Evolutionary conservation across 306 rosid genomes (phyloP), one percentile per base, ranked within the genome.

Genomic region (Styphnolobium japonicum): DNA sequence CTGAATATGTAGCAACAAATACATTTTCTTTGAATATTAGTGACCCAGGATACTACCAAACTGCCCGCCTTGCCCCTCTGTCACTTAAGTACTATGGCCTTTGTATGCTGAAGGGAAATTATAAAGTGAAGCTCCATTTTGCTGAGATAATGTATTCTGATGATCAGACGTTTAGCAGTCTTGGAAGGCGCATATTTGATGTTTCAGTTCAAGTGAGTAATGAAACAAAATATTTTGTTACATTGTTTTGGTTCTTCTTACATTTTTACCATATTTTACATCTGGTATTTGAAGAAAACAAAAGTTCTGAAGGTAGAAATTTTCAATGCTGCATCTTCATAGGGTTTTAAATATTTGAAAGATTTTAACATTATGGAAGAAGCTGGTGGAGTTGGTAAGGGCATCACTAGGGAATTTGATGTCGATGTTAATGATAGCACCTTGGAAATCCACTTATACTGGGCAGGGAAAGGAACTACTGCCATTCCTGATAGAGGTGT

Each of bases 401-500:
- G 71, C 56, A 82, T 78, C 53, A 16, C 39, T 33, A 11, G 0
- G 73, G 86, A 82, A 42, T 86, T 57, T 55, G 22, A 84, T 71
- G 85, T 92, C 36, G 49, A 25, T 23, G 93, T 94, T 7, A 58
- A 52, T 61, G 90, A 85, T 31, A 74, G 81, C 42, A 89, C 97
- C 67, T 79, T 94, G 71, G 96, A 92, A 87, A 90, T 94, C 52
- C 93, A 92, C 70, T 86, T 94, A 53, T 88, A 92, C 70, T 94
- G 92, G 93, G 91, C 87, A 62, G 96, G 97, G 77, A 92, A 94
- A 92, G 96, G 98, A 86, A 90, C 97, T 19, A 86, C 83, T 45
- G 73, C 91, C 25, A 77, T 92, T 84, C 98, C 96, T 23, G 23
- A 18, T 3, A 86, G 89, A 84, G 87, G 94, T 73, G 96, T 85